Evolutionary conservation across 345 rosid species (phyloP), one percentile per base, ranked within the genome.

Genomic region (Bretschneidera sinensis): DNA sequence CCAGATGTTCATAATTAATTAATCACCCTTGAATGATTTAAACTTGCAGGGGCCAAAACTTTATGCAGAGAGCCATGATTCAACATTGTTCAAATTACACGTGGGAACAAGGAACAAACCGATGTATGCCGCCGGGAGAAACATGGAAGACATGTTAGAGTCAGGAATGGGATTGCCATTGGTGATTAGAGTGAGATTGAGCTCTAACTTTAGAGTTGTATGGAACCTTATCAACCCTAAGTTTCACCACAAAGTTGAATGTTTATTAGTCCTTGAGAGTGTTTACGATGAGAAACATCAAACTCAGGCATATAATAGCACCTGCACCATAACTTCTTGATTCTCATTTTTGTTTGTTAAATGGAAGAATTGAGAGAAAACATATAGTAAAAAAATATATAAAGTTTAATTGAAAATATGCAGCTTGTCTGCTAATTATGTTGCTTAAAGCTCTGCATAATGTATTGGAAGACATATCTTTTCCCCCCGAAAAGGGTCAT

Each of bases 81-180:
- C 76, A 19, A 76, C 83, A 34, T 17, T 21, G 56, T 87, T 83
- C 67, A 4, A 55, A 34, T 48, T 92, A 43, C 59, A 59, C 24
- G 74, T 84, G 24, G 97, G 88, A 52, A 81, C 88, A 18, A 76
- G 55, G 74, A 87, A 78, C 69, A 82, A 69, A 39, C 83, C 91
- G 0, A 78, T 92, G 92, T 92, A 92, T 54, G 97, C 92, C 6
- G 98, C 96, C 0, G 98, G 98, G 51, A 70, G 85, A 56, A 84
- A 60, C 66, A 89, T 89, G 95, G 66, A 79, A 45, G 97, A 89
- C 75, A 56, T 92, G 85, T 73, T 89, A 22, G 84, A 80, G 17
- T 85, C 94, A 0, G 79, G 77, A n/a, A 73, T 39, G 59, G 97
- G 95, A 7, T 55, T 89, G 80, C 84, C 98, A 1, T 25, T 92